Percentiles rank a stretch among this genome's conserved stretches.
Conservation (phyloP, 495 filamentous ascomycete species). For the Thermothielavioides terrestris region DNA sequence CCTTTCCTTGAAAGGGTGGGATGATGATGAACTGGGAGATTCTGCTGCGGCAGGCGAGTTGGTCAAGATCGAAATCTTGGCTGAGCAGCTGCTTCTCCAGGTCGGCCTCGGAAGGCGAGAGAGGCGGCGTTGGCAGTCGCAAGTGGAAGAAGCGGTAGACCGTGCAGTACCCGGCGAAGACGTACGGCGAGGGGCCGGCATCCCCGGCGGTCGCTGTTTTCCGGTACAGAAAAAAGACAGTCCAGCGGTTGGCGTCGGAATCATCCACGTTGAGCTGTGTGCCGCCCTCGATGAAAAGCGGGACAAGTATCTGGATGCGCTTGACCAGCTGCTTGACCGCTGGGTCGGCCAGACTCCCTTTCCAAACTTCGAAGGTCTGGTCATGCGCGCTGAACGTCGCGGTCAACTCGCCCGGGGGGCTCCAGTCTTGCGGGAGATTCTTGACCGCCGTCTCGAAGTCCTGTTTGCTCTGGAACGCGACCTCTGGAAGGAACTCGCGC, state of each 20-base stretch:
- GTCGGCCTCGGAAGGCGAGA: slow-evolving; percentile 11
- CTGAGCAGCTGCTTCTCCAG: slow-evolving; percentile 20
- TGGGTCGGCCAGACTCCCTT: slow-evolving; percentile 41
- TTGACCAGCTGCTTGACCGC: slow-evolving; percentile 56
- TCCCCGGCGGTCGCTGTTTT: slow-evolving; percentile 42
- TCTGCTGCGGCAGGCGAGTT: slow-evolving; percentile 59
- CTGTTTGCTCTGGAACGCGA: slow-evolving; percentile 51
- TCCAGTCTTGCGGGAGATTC: slow-evolving; percentile 48
- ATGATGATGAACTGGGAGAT: slow-evolving; percentile 95
- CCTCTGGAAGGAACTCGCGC: slow-evolving; percentile 58
- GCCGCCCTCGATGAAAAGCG: slow-evolving; percentile 87
- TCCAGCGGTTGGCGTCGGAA: slow-evolving; percentile 73
- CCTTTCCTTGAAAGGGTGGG: slow-evolving; percentile 72
- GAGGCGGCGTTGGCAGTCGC: slow-evolving; percentile 20
- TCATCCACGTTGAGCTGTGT: slow-evolving; percentile 63
- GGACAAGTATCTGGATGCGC: slow-evolving; percentile 75
- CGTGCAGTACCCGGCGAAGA: slow-evolving; percentile 77
- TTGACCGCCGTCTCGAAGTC: slow-evolving; percentile 54
- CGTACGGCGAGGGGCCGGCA: slow-evolving; percentile 49
- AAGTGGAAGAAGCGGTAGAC: slow-evolving; percentile 75
- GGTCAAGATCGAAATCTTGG: slow-evolving; percentile 22
- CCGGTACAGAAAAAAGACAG: slow-evolving; percentile 74
- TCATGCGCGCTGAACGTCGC: slow-evolving; percentile 30
- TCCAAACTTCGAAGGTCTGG: slow-evolving; percentile 45
- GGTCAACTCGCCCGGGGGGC: slow-evolving; percentile 43